phyloP scores from a whole-genome alignment of 2,329 filamentous ascomycete species.

The Monosporascus sp. region DNA sequence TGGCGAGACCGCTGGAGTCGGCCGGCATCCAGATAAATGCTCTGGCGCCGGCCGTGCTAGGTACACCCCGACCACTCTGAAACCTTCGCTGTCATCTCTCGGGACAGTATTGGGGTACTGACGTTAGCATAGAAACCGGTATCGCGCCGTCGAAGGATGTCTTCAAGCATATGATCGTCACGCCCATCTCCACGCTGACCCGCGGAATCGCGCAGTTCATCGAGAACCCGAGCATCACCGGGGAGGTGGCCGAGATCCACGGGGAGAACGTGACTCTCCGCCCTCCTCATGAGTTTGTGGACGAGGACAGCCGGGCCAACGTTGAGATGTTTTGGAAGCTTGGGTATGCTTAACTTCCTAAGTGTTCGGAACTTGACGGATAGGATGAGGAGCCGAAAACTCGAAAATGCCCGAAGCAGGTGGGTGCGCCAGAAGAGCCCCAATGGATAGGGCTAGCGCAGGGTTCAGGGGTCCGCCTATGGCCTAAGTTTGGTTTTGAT shows the following conservation, averaged over 20 bases:
- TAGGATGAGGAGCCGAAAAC: too few species aligned
- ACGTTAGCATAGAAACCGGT: constrained; percentile 33
- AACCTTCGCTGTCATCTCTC: too few species aligned
- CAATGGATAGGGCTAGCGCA: too few species aligned
- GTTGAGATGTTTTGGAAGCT: constrained; percentile 41
- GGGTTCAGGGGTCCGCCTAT: too few species aligned
- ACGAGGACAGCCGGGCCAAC: constrained; percentile 42
- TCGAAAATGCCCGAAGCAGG: too few species aligned
- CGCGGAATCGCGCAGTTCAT: constrained; percentile 38
- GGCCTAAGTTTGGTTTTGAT: too few species aligned
- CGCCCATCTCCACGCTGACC: constrained; percentile 43
- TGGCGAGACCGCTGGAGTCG: constrained; percentile 32
- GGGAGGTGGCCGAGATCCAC: constrained; percentile 46
- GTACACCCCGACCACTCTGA: constrained; percentile 22
- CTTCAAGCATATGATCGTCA: constrained; percentile 44
- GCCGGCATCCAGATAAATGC: constrained; percentile 46
- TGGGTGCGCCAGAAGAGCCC: too few species aligned
- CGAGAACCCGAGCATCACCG: constrained; percentile 33
- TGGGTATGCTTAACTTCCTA: constrained; percentile 35
- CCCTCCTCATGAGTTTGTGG: constrained; percentile 38
- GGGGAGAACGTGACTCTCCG: constrained; percentile 43
- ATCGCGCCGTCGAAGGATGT: constrained; percentile 38
- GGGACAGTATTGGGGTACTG: too few species aligned
- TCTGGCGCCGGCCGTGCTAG: constrained; percentile 43
- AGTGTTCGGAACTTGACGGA: too few species aligned